Evolutionary conservation across 2,329 filamentous ascomycete genomes (phyloP), one percentile per base, ranked within the genome.

Genomic region (Ophiostoma sp.): DNA sequence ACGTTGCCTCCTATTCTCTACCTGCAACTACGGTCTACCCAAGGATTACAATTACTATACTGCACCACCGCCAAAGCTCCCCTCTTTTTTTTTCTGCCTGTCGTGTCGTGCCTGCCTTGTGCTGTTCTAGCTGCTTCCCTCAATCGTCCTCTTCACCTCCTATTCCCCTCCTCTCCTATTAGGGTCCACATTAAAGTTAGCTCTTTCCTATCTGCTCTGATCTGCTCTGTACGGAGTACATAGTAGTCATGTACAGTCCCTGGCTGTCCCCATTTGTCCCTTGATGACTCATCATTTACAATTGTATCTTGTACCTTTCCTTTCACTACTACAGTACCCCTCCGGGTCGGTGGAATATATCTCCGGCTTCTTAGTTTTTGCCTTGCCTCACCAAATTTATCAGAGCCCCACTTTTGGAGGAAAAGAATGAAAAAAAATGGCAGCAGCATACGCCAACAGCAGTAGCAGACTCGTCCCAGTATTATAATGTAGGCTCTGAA

Each of bases 31-130:
- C 60, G 31, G 31, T 36, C 60, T 64, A 36, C 60, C 60, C 52
- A 57, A 62, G 57, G 57, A n/a, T 7, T 36, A 64, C 60, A 6
- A 1, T 11, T 41, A 41, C 39, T 64, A 41, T 62, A 27, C 35
- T 39, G 35, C 65, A 41, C 36, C 65, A 67, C 65, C 65, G 65
- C 65, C 65, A 41, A 67, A 67, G 65, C 65, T 67, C 65, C 65
- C 65, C 65, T 67, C 65, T 67, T 67, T 67, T 67, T 67, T 67
- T 67, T 67, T 67, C 65, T 67, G 65, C 39, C 36, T 17, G 65
- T 48, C 35, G 64, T 44, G 64, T 66, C 35, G 35, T 41, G 65
- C 65, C 36, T 67, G 65, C 33, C 31, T 65, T 65, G 20, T 41
- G 20, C 36, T 67, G 65, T 67, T 67, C 65, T 67, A 67, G 65